phyloP scores from a whole-genome alignment of 139 green algal genomes.

The Coccomyxa sp. region DNA sequence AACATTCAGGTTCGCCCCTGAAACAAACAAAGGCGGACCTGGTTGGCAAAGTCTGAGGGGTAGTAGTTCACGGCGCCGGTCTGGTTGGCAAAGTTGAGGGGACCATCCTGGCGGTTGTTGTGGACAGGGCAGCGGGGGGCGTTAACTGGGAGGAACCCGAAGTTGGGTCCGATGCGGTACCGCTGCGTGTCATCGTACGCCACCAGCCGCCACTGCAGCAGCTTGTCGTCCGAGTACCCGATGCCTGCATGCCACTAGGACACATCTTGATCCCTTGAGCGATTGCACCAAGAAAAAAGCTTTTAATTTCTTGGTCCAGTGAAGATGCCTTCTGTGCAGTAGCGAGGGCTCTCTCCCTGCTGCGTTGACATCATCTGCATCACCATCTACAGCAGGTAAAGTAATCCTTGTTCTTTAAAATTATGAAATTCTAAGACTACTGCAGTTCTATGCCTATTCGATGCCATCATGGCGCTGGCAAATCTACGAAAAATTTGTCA shows the following conservation, averaged over 20 bases:
- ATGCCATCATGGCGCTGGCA: too few relatives aligned
- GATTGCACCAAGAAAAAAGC: background rate
- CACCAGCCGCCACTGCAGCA: conserved; percentile 56
- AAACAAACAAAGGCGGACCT: background rate
- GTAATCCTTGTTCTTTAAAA: too few relatives aligned
- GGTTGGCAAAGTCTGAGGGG: background rate
- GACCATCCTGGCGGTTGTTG: conserved; percentile 14
- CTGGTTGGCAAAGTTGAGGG: background rate
- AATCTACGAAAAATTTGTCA: too few relatives aligned
- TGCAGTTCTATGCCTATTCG: too few relatives aligned
- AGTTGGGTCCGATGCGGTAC: conserved; percentile 80
- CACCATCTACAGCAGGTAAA: too few relatives aligned
- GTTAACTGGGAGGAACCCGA: conserved; percentile 71
- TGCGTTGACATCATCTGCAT: too few relatives aligned
- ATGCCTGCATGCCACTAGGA: conserved; percentile 36
- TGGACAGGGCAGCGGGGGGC: conserved; percentile 52
- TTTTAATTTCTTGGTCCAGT: background rate
- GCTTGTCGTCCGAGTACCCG: conserved; percentile 63
- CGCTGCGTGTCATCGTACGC: conserved; percentile 49
- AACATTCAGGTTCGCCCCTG: too few relatives aligned
- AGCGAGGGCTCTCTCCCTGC: too few relatives aligned
- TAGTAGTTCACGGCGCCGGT: background rate
- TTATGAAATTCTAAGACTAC: too few relatives aligned
- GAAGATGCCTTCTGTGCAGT: too few relatives aligned
- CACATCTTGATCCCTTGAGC: background rate